These are phyloP conservation scores for Rhodotorula sp. DNA, from an alignment of 1,284 basidiomycete genomes.

Conservation along the genomic window DNA sequence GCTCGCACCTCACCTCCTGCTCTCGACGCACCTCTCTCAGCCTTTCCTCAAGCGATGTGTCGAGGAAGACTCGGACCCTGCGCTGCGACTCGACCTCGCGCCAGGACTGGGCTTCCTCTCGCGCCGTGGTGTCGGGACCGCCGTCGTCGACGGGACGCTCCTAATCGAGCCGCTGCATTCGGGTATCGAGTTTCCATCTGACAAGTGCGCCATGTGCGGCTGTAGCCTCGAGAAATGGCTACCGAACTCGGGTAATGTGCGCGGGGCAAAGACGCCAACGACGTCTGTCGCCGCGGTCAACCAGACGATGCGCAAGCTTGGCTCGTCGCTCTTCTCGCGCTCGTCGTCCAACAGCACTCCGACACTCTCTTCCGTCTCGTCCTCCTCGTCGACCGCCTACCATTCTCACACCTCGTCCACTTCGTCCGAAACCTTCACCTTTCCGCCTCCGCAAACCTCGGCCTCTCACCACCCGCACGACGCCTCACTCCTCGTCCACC, in stretches of 20 bases:
- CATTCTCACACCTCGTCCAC: conserved; percentile 38
- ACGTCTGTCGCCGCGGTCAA: conserved; percentile 9
- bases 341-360: conserved; percentile 1
- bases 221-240: conserved; percentile 38
- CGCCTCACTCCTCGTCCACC: conserved; percentile 41
- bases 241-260: conserved; percentile 15
- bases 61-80: conserved; percentile 90
- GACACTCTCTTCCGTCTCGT: not conserved
- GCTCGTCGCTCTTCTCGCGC: conserved; percentile 31
- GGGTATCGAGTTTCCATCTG: conserved; percentile 34
- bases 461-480: conserved; percentile 51
- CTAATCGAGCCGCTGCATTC: conserved; percentile 77
- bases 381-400: conserved; percentile 6
- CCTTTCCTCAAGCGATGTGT: conserved; percentile 80
- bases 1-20: conserved; percentile 59
- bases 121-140: conserved; percentile 76
- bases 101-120: conserved; percentile 92
- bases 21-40: conserved; percentile 56
- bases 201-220: conserved; percentile 46
- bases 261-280: not conserved
- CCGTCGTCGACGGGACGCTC: conserved; percentile 83
- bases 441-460: conserved; percentile 54
- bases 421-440: conserved; percentile 54
- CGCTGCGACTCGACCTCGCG: conserved; percentile 86
- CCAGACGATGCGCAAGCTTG: conserved; percentile 41